phyloP scores from a whole-genome alignment of 257 asterid species.

The Catharanthus roseus region DNA sequence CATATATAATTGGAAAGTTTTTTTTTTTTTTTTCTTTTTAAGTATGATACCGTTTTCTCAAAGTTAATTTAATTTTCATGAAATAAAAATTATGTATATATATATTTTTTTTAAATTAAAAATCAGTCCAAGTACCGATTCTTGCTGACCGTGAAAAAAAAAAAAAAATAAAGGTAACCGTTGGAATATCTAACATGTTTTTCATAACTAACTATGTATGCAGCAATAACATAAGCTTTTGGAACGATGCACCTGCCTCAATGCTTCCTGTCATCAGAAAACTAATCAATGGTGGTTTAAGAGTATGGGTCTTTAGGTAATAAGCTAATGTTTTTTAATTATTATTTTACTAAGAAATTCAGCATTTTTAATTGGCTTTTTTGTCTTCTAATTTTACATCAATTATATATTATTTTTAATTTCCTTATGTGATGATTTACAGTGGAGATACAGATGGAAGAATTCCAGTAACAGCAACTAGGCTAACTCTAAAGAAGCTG shows the following conservation, averaged over 20 bases:
- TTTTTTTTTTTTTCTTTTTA: too few species aligned
- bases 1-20: too few species aligned
- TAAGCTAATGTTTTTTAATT: not conserved
- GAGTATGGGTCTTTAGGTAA: slow-evolving; percentile 81
- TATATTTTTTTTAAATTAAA: too few species aligned
- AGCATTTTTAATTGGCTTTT: not conserved
- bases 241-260: slow-evolving; percentile 50
- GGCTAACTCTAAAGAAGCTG: slow-evolving; percentile 47
- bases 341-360: not conserved
- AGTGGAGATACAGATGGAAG: slow-evolving; percentile 84
- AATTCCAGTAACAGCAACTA: slow-evolving; percentile 66
- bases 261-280: slow-evolving; percentile 52
- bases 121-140: too few species aligned
- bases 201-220: not conserved
- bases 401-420: too few species aligned
- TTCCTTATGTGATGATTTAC: not conserved
- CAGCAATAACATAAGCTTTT: slow-evolving; percentile 47
- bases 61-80: too few species aligned
- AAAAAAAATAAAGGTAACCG: too few species aligned
- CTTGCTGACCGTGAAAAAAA: too few species aligned
- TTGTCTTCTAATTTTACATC: not conserved
- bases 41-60: too few species aligned
- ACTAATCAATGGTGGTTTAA: slow-evolving; percentile 42
- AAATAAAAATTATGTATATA: too few species aligned
- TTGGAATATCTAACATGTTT: not conserved